phyloP scores from a whole-genome alignment of 2,329 filamentous ascomycete species.

The Calonectria honghensis region DNA sequence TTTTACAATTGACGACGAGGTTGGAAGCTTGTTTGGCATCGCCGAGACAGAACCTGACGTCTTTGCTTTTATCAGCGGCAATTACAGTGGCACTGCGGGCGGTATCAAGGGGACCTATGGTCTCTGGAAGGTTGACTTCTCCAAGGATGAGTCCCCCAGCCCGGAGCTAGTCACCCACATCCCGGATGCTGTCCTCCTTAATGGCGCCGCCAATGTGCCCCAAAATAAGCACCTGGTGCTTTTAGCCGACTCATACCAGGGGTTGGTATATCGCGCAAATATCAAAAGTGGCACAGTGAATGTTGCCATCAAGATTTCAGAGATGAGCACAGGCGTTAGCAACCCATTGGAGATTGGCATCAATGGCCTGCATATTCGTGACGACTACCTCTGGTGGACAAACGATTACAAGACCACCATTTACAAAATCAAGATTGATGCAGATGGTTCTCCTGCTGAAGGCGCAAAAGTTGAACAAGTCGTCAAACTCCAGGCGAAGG shows the following conservation, averaged over 20 bases:
- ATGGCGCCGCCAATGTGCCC: slow-evolving; percentile 11
- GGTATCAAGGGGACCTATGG: slow-evolving; percentile 18
- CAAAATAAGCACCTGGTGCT: slow-evolving; percentile 7
- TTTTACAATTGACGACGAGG: neutral
- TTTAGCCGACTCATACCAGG: slow-evolving; percentile 15
- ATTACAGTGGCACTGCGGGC: slow-evolving; percentile 1
- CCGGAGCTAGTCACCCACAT: slow-evolving; percentile 9
- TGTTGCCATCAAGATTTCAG: neutral
- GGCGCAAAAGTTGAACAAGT: slow-evolving; percentile 12
- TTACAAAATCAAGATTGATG: slow-evolving; percentile 11
- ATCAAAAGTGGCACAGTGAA: neutral
- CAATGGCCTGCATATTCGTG: slow-evolving; percentile 19
- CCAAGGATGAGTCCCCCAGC: neutral
- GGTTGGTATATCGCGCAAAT: slow-evolving; percentile 3
- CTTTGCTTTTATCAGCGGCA: slow-evolving; percentile 17
- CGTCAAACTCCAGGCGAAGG: neutral
- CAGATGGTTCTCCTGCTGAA: neutral
- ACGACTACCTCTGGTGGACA: slow-evolving; percentile 24
- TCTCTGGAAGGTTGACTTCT: slow-evolving; percentile 19
- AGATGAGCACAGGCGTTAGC: neutral
- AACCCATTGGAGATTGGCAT: slow-evolving; percentile 14
- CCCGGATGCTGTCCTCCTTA: slow-evolving; percentile 7
- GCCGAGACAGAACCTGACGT: slow-evolving; percentile 12
- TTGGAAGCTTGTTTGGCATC: slow-evolving; percentile 22
- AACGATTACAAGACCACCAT: slow-evolving; percentile 15